A percentile compares a stretch with the other conserved stretches of the same genome.
These are phyloP conservation scores for Prasinococcaceae sp. DNA, from an alignment of 139 green algal species.

Conservation along the genomic window DNA sequence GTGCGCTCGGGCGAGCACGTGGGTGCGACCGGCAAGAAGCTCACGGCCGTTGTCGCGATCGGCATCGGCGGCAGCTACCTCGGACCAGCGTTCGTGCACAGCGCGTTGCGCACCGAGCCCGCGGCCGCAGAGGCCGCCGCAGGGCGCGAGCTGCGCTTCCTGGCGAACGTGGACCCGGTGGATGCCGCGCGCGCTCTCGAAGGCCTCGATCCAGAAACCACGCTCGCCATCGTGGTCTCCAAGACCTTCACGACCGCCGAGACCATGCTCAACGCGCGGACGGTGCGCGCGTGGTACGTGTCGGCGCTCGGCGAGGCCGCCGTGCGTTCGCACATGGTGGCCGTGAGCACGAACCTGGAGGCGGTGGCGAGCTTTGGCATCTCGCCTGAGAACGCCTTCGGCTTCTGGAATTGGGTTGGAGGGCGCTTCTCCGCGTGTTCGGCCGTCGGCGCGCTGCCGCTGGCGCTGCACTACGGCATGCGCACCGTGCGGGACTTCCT, in stretches of 20 bases:
- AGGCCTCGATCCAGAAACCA: constrained; percentile 51
- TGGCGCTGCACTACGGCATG: constrained; percentile 85
- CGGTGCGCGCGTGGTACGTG: constrained; percentile 32
- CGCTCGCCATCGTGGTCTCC: constrained; percentile 78
- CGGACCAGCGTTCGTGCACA: constrained; percentile 92
- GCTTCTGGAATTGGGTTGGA: constrained; percentile 78
- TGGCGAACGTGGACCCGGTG: constrained; percentile 95
- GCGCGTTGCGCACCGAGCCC: constrained; percentile 48
- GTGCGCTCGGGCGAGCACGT: constrained; percentile 73
- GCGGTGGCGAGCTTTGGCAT: constrained; percentile 91
- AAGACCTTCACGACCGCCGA: constrained; percentile 99
- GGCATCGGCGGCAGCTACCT: constrained; percentile 90
- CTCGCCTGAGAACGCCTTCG: constrained; percentile 85
- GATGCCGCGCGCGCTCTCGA: constrained; percentile 79
- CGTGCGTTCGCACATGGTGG: constrained; percentile 91
- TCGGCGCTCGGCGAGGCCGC: constrained; percentile 27
- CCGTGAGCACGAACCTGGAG: constrained; percentile 91
- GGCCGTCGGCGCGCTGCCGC: constrained; percentile 80
- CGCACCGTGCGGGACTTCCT: constrained; percentile 62
- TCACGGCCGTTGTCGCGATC: constrained; percentile 83
- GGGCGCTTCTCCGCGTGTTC: constrained; percentile 87
- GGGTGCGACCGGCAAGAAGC: constrained; percentile 73
- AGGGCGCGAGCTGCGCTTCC: constrained; percentile 66
- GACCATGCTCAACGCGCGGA: constrained; percentile 95
- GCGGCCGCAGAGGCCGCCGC: constrained; percentile 22